phyloP scores from a whole-genome alignment of 2,329 filamentous ascomycete genomes.

The Botrytis paeoniae region DNA sequence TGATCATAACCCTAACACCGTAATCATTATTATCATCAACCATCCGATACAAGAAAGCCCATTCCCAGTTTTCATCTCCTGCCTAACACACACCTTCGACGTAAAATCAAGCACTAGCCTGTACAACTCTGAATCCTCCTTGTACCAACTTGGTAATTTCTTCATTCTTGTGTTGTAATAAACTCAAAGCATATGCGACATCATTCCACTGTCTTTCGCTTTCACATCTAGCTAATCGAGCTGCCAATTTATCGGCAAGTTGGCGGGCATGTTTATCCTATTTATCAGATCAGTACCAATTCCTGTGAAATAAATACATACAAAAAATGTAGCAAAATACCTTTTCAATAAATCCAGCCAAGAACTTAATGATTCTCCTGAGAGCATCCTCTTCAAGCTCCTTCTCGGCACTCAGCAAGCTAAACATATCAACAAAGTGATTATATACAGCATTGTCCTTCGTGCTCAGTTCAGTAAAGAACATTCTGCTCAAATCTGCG shows the following conservation, averaged over 20 bases:
- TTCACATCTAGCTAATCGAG: slow-evolving; percentile 79
- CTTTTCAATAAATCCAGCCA: slow-evolving; percentile 97
- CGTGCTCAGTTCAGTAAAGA: slow-evolving; percentile 94
- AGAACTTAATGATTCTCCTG: slow-evolving; percentile 82
- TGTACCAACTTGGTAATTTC: slow-evolving; percentile 75
- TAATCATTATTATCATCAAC: slow-evolving; percentile 12
- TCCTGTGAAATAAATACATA: neutral
- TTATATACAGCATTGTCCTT: slow-evolving; percentile 99
- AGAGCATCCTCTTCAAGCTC: slow-evolving; percentile 82
- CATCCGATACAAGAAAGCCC: neutral
- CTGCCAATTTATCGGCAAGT: slow-evolving; percentile 86
- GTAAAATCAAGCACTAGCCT: slow-evolving; percentile 47
- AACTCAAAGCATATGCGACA: slow-evolving; percentile 84
- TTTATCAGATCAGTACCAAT: slow-evolving; percentile 29
- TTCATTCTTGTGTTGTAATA: slow-evolving; percentile 91
- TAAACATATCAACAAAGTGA: slow-evolving; percentile 99
- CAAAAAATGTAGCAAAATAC: slow-evolving; percentile 47
- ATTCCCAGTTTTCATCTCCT: neutral
- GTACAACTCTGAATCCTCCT: slow-evolving; percentile 73
- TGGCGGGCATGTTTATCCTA: slow-evolving; percentile 97
- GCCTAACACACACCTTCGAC: neutral
- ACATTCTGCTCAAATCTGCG: slow-evolving; percentile 92
- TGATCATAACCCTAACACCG: neutral
- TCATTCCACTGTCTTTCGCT: slow-evolving; percentile 97
- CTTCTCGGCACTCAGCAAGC: slow-evolving; percentile 78